Evolutionary conservation across 805 yeast genomes (phyloP).

Genomic region (Wickerhamomyces rabaulensis): DNA sequence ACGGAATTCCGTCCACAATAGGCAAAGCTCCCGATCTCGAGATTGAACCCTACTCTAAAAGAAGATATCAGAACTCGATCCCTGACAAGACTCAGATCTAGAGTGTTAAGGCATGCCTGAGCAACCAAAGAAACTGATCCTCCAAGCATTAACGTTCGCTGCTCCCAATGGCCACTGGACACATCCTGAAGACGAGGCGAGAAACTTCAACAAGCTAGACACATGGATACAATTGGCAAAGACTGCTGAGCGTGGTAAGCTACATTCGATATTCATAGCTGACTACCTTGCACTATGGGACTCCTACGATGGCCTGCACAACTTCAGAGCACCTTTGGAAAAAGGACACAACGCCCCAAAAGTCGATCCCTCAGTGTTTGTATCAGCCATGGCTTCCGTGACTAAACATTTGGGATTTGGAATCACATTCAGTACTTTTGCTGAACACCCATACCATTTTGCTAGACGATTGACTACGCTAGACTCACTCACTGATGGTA

Average conservation of each 20-base stretch:
- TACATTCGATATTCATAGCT: slow-evolving; percentile 33
- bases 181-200: slow-evolving; percentile 31
- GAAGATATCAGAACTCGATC: too few relatives aligned
- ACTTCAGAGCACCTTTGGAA: slow-evolving; percentile 27
- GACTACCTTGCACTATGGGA: slow-evolving; percentile 35
- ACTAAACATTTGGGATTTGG: slow-evolving; percentile 36
- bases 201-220: slow-evolving; percentile 24
- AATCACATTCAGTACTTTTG: slow-evolving; percentile 36
- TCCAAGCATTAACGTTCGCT: neutral
- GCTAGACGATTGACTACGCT: slow-evolving; percentile 26
- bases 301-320: slow-evolving; percentile 33
- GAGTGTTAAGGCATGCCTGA: too few relatives aligned
- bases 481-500: slow-evolving; percentile 38
- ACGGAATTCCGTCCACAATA: too few relatives aligned
- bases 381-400: slow-evolving; percentile 34
- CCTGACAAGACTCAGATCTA: too few relatives aligned
- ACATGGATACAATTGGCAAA: slow-evolving; percentile 33
- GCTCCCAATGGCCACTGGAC: slow-evolving; percentile 31
- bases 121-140: neutral
- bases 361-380: slow-evolving; percentile 28
- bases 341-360: slow-evolving; percentile 26
- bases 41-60: too few relatives aligned
- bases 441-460: slow-evolving; percentile 37
- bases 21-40: too few relatives aligned
- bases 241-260: slow-evolving; percentile 32